Base-by-base conservation (phyloP, 495 filamentous ascomycete species). In the Neurospora terricola region DNA sequence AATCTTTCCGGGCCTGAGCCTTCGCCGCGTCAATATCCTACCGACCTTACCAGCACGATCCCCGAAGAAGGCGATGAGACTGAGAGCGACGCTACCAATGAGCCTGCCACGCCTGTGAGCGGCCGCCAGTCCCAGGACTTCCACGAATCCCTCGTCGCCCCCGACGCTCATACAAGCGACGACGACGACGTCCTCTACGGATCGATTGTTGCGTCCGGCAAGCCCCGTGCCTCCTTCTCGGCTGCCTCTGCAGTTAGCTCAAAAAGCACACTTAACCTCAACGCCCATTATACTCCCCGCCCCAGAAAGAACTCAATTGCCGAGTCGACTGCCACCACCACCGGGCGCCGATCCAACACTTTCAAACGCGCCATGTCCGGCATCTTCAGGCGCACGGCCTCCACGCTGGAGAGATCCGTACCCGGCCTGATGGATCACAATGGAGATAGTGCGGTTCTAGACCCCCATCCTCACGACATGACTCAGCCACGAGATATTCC, bases 111-210 rank as follows among this genome's bases (percentile, higher is more conserved):
- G 4, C 85, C 85, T 34, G 79, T 84, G 38, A 86, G 85, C 78
- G 82, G 82, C 72, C 84, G 84, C 74, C 83, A 84, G 73, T 86
- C 84, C 71, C 83, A 81, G 73, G 84, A 86, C 75, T 85, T 86
- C 69, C 81, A 78, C 69, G 81, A 83, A 38, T 80, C 78, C 3
- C 76, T 82, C 72, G 78, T 78, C 70, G 74, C 78, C 0, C 27
- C 54, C 54, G 54, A 66, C 23, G 54, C 54, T 66, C 54, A 34
- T 34, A 27, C 54, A 14, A 34, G 54, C 54, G 54, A 66, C 54
- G 54, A 66, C 23, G 54, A 66, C 54, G 54, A 66, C 54, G 54
- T 66, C 27, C 8, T 34, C 54, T 66, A 66, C 54, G 54, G 54
- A 66, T 66, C 54, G 23, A 66, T 66, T 36, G 54, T 66, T 66